Evolutionary conservation across 1,139 yeast genomes (phyloP).

Genomic region (Yamadazyma diospyri): DNA sequence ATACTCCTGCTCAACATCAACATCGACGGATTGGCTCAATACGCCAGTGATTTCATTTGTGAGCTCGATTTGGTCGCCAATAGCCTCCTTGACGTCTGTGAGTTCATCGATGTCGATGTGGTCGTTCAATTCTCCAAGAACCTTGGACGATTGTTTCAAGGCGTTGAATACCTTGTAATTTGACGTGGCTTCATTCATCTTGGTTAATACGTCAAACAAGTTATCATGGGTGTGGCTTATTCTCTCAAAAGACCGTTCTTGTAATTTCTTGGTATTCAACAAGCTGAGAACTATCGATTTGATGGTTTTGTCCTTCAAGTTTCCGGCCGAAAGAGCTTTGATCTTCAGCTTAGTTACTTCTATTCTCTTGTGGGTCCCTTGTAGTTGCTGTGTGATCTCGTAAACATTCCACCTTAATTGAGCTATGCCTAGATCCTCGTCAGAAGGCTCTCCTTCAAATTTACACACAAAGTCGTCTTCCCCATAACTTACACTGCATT

Average conservation of each 20-base stretch:
- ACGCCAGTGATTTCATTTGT: slow-evolving; percentile 34
- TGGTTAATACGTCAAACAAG: slow-evolving; percentile 33
- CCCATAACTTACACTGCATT: slow-evolving; percentile 13
- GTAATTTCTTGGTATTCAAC: slow-evolving; percentile 10
- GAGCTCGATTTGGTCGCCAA: slow-evolving; percentile 37
- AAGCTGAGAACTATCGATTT: slow-evolving; percentile 11
- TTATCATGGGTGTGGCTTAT: slow-evolving; percentile 32
- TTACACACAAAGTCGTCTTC: slow-evolving; percentile 21
- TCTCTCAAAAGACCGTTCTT: slow-evolving; percentile 25
- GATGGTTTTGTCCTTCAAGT: slow-evolving; percentile 12
- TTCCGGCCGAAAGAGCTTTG: slow-evolving; percentile 10
- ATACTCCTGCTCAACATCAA: slow-evolving; percentile 32
- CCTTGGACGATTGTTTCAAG: slow-evolving; percentile 20
- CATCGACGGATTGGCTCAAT: slow-evolving; percentile 20
- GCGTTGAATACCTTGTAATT: slow-evolving; percentile 34
- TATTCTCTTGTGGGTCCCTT: slow-evolving; percentile 21
- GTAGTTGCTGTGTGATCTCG: slow-evolving; percentile 19
- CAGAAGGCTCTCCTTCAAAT: slow-evolving; percentile 19
- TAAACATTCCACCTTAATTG: slow-evolving; percentile 21
- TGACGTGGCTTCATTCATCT: slow-evolving; percentile 47
- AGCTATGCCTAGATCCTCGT: slow-evolving; percentile 30
- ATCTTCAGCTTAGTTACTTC: slow-evolving; percentile 19
- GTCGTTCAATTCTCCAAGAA: slow-evolving; percentile 30
- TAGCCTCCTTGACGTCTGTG: slow-evolving; percentile 34
- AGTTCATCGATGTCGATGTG: slow-evolving; percentile 27